A percentile compares a stretch with the other conserved stretches of the same genome.
Evolutionary conservation across 352 stramenopile genomes (phyloP).

Genomic region (Pythium oligandrum): DNA sequence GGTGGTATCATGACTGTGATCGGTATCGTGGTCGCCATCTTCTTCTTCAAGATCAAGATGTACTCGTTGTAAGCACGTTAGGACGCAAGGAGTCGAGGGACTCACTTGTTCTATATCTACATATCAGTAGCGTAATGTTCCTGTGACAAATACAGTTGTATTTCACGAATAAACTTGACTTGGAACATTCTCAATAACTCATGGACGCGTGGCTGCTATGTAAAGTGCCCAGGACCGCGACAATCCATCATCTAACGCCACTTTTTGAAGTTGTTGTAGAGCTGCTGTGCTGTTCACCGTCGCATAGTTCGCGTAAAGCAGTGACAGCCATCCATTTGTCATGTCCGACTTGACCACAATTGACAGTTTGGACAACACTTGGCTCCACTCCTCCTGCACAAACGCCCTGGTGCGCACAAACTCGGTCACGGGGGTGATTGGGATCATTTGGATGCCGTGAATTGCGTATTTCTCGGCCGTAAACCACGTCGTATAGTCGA

Average conservation of each 20-base stretch:
- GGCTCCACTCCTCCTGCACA: conserved; percentile 37
- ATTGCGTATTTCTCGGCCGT: too few species aligned
- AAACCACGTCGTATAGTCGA: too few species aligned
- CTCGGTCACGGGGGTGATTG: conserved; percentile 20
- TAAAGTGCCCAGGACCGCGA: conserved; percentile 27
- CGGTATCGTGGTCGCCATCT: conserved; percentile 21
- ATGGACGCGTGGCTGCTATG: conserved; percentile 27
- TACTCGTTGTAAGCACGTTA: conserved; percentile 25
- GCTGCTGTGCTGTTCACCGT: conserved; percentile 13
- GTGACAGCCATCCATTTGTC: conserved; percentile 19
- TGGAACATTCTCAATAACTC: not conserved
- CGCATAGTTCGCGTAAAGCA: conserved; percentile 34
- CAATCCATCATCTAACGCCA: conserved; percentile 23
- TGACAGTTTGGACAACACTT: conserved; percentile 31
- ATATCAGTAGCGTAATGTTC: too few species aligned
- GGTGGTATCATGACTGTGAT: conserved; percentile 30
- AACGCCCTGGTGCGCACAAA: conserved; percentile 17
- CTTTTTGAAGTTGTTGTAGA: conserved; percentile 11
- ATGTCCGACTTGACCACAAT: conserved; percentile 32
- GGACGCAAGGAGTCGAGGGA: too few species aligned
- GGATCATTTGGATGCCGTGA: too few species aligned
- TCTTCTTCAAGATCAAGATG: conserved; percentile 16
- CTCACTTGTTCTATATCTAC: too few species aligned
- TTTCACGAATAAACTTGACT: too few species aligned
- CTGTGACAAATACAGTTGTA: too few species aligned